phyloP scores from a whole-genome alignment of 345 rosid genomes.

The Microcos paniculata region DNA sequence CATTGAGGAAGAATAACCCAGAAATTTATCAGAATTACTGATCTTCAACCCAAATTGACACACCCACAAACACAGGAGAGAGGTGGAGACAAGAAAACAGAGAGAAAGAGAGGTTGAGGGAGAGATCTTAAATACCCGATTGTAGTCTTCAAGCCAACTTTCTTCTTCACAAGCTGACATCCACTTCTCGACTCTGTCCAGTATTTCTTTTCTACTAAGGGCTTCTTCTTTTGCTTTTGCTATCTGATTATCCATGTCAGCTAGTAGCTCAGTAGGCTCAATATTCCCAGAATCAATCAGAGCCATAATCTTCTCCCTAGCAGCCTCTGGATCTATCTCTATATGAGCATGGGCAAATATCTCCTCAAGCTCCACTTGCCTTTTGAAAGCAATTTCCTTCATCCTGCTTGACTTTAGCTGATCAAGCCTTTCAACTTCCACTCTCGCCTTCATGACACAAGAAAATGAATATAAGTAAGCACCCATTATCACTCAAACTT shows the following conservation, averaged over 20 bases:
- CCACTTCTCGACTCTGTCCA: conserved; percentile 99
- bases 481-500: conserved; percentile 12
- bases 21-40: background rate
- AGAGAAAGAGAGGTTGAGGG: background rate
- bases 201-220: conserved; percentile 86
- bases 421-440: conserved; percentile 96
- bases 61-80: background rate
- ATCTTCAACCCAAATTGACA: background rate
- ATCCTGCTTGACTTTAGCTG: conserved; percentile 89
- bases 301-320: conserved; percentile 84
- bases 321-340: conserved; percentile 77
- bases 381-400: conserved; percentile 97
- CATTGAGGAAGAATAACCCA: background rate
- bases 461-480: conserved; percentile 22
- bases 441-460: conserved; percentile 61
- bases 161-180: conserved; percentile 99
- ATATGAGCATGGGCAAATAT: conserved; percentile 75
- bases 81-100: background rate
- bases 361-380: conserved; percentile 93
- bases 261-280: conserved; percentile 88
- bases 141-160: conserved; percentile 99
- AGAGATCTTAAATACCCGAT: conserved; percentile 51
- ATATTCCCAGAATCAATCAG: conserved; percentile 82
- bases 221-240: conserved; percentile 88
- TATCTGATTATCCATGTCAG: conserved; percentile 93